Evolutionary conservation across 2,329 filamentous ascomycete genomes (phyloP), one percentile per base, ranked within the genome.

Genomic region (Incumbomyces lentus): DNA sequence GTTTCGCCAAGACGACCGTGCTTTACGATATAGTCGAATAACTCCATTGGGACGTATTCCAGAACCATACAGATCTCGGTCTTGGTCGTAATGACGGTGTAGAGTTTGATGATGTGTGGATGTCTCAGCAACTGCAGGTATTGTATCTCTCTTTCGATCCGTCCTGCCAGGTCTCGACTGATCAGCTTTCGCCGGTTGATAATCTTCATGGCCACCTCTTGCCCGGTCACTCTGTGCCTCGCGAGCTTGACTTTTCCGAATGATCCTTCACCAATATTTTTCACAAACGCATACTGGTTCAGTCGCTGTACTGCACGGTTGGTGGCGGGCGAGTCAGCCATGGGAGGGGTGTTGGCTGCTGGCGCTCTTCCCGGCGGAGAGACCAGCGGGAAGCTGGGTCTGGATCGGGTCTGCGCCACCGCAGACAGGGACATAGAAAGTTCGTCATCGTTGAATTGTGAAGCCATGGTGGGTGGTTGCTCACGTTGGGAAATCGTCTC

Each of bases 231-330:
- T 60, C 87, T 81, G 64, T 98, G 92, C 35, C 89, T 84, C 17
- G 92, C 92, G 58, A 98, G 78, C 73, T 96, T 96, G 64, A 98
- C 92, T 71, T 98, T 98, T 59, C 92, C 92, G 64, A 98, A 98
- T 2, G 89, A 95, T 39, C 92, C 92, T 69, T 98, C 92, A 47
- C 92, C 92, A 12, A 98, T 76, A 13, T 90, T 95, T 64, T 82
- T 83, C 57, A 95, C 75, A 48, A 95, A 82, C 59, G 84, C 85
- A 71, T 98, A 98, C 66, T 89, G 86, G 55, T 88, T 88, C 60
- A 96, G 81, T 55, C 90, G 81, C 70, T 90, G 84, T 69, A 85
- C 86, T 53, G 81, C 78, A 69, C 69, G 65, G 56, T 61, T 70
- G 55, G 67, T 72, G 51, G 61, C 64, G 33, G 66, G 68, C 49